Conservation (phyloP, 805 yeast genomes). For the Lipomyces sp. region DNA sequence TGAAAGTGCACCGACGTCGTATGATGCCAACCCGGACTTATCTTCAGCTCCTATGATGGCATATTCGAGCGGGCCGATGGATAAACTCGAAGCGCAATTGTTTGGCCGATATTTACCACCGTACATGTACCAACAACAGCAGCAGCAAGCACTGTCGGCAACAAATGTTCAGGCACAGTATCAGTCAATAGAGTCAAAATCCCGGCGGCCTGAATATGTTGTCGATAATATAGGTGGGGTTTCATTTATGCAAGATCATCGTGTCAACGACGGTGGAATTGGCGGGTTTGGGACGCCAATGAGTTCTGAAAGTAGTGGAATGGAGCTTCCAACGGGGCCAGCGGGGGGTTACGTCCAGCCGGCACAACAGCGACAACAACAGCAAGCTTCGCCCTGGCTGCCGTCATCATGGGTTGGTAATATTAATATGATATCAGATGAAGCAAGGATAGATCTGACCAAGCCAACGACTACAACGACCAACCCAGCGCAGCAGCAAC, state of each 20-base stretch:
- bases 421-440: neutral
- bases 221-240: constrained; percentile 1
- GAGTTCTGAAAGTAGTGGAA: neutral
- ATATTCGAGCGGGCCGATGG: constrained; percentile 83
- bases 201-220: neutral
- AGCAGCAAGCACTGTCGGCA: constrained; percentile 37
- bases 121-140: constrained; percentile 60
- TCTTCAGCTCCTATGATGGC: constrained; percentile 27
- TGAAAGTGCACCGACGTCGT: neutral
- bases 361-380: neutral
- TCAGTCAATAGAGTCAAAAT: neutral
- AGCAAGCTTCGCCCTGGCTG: neutral
- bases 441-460: neutral
- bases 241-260: neutral
- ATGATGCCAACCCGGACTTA: constrained; percentile 1
- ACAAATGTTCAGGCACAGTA: neutral
- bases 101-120: constrained; percentile 87
- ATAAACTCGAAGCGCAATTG: constrained; percentile 79
- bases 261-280: neutral
- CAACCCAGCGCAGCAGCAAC: too few relatives aligned
- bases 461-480: neutral
- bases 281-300: neutral
- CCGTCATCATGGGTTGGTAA: constrained; percentile 1
- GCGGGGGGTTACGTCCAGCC: neutral
- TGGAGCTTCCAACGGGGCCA: neutral